phyloP scores from a whole-genome alignment of 148 eudicot species.

The Cornus suecica region DNA sequence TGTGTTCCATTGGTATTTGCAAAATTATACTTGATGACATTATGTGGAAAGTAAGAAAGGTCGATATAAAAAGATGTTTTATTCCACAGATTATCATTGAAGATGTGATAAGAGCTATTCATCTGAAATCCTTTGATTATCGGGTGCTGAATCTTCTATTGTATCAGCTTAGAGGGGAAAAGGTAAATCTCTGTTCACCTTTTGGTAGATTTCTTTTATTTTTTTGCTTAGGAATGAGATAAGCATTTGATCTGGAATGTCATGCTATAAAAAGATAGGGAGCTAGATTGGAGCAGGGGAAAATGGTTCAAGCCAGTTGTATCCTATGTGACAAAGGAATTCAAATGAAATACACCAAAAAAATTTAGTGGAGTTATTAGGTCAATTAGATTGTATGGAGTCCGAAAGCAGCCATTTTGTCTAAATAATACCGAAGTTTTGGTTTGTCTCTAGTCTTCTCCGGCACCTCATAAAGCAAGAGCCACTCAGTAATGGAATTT shows the following conservation, averaged over 20 bases:
- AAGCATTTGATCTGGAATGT: background rate
- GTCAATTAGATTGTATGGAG: too few relatives aligned
- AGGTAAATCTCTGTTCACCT: slow-evolving; percentile 43
- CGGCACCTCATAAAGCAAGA: too few relatives aligned
- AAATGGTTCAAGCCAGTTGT: background rate
- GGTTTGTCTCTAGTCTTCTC: too few relatives aligned
- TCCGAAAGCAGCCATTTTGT: too few relatives aligned
- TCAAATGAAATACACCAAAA: too few relatives aligned
- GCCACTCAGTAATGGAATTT: background rate
- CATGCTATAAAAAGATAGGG: too few relatives aligned
- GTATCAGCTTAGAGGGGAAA: slow-evolving; percentile 69
- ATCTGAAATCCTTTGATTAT: slow-evolving; percentile 89
- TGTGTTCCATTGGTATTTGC: background rate
- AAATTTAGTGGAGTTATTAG: too few relatives aligned
- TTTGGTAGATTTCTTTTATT: background rate
- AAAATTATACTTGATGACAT: background rate
- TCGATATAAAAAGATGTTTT: slow-evolving; percentile 1
- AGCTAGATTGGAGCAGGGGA: too few relatives aligned
- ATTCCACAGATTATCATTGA: slow-evolving; percentile 53
- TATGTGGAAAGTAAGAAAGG: background rate
- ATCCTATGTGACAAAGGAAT: background rate
- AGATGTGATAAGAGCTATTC: slow-evolving; percentile 78
- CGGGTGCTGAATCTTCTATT: slow-evolving; percentile 86
- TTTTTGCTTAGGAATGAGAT: slow-evolving; percentile 6
- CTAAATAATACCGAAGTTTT: too few relatives aligned